A percentile compares a stretch with the other conserved stretches of the same genome.
phyloP scores from a whole-genome alignment of 495 filamentous ascomycete species.

The Daldinia bambusicola region DNA sequence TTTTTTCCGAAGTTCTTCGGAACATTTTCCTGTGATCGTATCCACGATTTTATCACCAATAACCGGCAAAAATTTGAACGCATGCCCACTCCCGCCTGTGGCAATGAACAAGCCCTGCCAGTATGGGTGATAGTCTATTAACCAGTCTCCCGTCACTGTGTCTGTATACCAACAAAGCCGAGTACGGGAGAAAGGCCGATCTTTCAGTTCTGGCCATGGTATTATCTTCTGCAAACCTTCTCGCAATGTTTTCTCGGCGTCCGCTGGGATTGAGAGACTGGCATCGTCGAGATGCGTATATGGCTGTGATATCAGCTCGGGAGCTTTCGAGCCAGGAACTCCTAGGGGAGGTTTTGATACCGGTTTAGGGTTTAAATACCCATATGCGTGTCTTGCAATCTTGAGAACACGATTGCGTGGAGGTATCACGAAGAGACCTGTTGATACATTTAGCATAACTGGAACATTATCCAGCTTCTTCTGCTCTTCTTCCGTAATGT shows the following conservation, averaged over 20 bases:
- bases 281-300: slow-evolving; percentile 58
- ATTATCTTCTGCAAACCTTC: slow-evolving; percentile 69
- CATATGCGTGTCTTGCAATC: slow-evolving; percentile 82
- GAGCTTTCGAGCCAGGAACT: neutral
- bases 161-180: slow-evolving; percentile 92
- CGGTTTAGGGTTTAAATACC: slow-evolving; percentile 77
- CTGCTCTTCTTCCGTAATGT: slow-evolving; percentile 75
- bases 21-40: slow-evolving; percentile 66
- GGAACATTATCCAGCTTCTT: slow-evolving; percentile 70
- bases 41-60: slow-evolving; percentile 82
- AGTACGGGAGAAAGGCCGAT: slow-evolving; percentile 73
- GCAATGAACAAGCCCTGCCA: slow-evolving; percentile 77
- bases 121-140: slow-evolving; percentile 78
- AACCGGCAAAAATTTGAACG: slow-evolving; percentile 88
- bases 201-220: slow-evolving; percentile 63
- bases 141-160: slow-evolving; percentile 81
- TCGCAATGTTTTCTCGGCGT: slow-evolving; percentile 71
- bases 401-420: slow-evolving; percentile 77
- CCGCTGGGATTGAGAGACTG: slow-evolving; percentile 59
- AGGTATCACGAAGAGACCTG: slow-evolving; percentile 85
- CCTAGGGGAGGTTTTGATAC: slow-evolving; percentile 57
- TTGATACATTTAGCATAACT: slow-evolving; percentile 79
- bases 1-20: slow-evolving; percentile 66
- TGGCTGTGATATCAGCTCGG: slow-evolving; percentile 56
- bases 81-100: slow-evolving; percentile 88